phyloP scores from a whole-genome alignment of 208 protist genomes.

The Herpetomonas tarakana region DNA sequence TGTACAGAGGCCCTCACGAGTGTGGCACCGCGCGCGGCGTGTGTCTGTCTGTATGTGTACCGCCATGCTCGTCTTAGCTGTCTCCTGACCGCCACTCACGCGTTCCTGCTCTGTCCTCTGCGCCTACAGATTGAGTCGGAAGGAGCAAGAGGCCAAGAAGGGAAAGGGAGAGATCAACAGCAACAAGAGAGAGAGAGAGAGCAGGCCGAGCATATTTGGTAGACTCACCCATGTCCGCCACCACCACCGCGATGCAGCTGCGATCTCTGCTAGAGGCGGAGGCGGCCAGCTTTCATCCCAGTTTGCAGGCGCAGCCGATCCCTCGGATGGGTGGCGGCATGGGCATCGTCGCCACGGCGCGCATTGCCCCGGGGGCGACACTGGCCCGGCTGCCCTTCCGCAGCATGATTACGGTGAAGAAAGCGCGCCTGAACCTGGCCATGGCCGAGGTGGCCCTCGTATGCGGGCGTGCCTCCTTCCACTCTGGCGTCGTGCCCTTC shows the following conservation, averaged over 20 bases:
- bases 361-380: constrained; percentile 24
- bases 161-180: no score
- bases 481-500: constrained; percentile 14
- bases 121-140: no score
- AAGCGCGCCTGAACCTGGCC: constrained; percentile 62
- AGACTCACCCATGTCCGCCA: neutral
- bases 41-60: no score
- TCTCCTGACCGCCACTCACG: no score
- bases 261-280: constrained; percentile 62
- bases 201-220: no score
- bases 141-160: no score
- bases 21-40: no score
- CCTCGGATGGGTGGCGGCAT: constrained; percentile 84
- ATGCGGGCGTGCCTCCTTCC: neutral
- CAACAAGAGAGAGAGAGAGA: no score
- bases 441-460: constrained; percentile 49
- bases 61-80: no score
- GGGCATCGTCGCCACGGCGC: constrained; percentile 46
- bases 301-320: constrained; percentile 40
- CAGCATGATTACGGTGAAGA: constrained; percentile 73
- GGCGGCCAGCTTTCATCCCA: constrained; percentile 43
- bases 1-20: no score
- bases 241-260: constrained; percentile 24
- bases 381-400: constrained; percentile 54
- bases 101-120: no score